Base-by-base conservation (phyloP, 495 filamentous ascomycete genomes). In the Hapsidospora chrysogenum region DNA sequence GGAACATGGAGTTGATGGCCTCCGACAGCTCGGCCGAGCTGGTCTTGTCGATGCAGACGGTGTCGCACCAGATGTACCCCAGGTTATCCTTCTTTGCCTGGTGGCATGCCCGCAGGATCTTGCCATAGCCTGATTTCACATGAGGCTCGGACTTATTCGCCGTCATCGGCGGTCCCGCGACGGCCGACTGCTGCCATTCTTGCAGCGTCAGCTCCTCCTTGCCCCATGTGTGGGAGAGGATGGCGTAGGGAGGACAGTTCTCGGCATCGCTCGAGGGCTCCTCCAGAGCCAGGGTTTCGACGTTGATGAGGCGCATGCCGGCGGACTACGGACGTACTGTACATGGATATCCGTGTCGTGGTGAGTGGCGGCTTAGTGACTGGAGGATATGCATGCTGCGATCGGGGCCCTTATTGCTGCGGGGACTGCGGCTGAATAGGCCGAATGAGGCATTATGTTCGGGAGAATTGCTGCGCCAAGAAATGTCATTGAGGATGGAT, bases 1-100 rank as follows among this genome's bases (percentile, higher is more conserved):
- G 34, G 21, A 45, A 62, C 58, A 63, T 63, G 16, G 53, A 58
- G 42, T 60, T 61, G 21, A 58, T 58, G 22, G 60, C 54, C 39
- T 64, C 60, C 3, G 50, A 49, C 3, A 65, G 44, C 41, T 65
- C 61, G 7, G 57, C 56, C 16, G 47, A 53, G 35, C 54, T 58
- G 3, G 47, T 47, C 44, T 64, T 66, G 45, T 66, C 48, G 35
- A 61, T 61, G 38, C 57, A 63, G 36, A 50, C 55, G 6, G 53
- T 62, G 33, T 62, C 57, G 29, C 53, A 41, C 58, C 58, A 62
- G 11, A 35, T 50, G 37, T 52, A 61, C 4, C 36, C 27, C n/a
- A 48, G 30, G 2, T 39, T 37, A 16, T 56, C 40, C 0, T 10
- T 15, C 0, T 7, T 14, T 0, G 53, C 46, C 9, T 32, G 46